These are phyloP conservation scores for Penicillium atrosanguineum DNA, from an alignment of 495 filamentous ascomycete genomes.

Conservation along the genomic window DNA sequence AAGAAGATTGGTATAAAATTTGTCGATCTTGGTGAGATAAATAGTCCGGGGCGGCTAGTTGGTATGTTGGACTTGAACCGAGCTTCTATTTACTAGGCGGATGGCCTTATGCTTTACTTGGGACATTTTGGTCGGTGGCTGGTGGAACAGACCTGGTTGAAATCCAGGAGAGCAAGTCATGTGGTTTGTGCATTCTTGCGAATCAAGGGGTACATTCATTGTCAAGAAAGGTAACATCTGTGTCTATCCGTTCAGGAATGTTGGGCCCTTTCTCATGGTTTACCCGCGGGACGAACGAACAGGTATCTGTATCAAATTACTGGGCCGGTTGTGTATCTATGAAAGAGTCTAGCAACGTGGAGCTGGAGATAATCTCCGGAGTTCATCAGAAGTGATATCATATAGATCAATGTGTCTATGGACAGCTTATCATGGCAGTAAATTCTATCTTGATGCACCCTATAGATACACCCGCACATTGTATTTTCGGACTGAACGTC, in stretches of 20 bases:
- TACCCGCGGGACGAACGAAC: neutral
- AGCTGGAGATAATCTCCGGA: neutral
- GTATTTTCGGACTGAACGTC: constrained; percentile 5
- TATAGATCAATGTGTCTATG: neutral
- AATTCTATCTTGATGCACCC: neutral
- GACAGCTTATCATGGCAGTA: neutral
- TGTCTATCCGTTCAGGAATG: neutral
- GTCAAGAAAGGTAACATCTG: neutral
- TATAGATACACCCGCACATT: neutral
- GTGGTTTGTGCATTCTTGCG: neutral
- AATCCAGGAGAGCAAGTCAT: neutral
- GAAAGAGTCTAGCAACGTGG: too few species aligned
- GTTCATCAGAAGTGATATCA: neutral
- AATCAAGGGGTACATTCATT: neutral
- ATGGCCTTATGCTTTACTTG: neutral
- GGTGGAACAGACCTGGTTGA: neutral
- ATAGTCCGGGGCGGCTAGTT: neutral
- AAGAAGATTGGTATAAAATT: neutral
- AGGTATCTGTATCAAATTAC: neutral
- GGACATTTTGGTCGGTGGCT: neutral
- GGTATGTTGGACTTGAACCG: neutral
- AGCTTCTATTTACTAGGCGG: neutral
- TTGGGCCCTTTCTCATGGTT: neutral
- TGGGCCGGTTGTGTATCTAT: neutral
- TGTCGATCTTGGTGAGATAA: neutral